Base-by-base conservation (phyloP, 176 grass and related monocot species). In the Bromus sterilis region DNA sequence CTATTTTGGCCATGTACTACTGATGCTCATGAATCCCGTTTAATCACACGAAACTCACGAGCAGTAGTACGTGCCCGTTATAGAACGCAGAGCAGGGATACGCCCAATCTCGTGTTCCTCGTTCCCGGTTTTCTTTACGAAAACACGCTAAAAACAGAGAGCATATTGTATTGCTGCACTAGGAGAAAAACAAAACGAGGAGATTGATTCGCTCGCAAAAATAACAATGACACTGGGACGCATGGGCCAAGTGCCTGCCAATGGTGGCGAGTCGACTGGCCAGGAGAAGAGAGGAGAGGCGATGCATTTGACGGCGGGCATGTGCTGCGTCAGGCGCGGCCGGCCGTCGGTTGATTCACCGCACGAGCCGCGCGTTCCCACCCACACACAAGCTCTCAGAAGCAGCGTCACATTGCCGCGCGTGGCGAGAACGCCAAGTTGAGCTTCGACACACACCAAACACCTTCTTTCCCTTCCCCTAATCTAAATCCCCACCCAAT, bases 381-480 rank as follows among this genome's bases (percentile, higher is more conserved):
- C 78, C 76, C 86, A 67, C 86, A 59, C 28, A 29, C 5, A n/a
- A n/a, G n/a, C n/a, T n/a, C n/a, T n/a, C n/a, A 4, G 40, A 42
- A 35, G 6, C 76, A 29, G 77, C 36, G 37, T 44, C 74, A 29
- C 32, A 34, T 78, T 39, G 33, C 73, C 56, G 88, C 79, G 88
- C 83, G 82, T 86, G 72, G 63, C 15, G 1, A 11, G 33, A 31
- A 81, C 82, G 80, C 86, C 80, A 84, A 80, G 81, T 62, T 76
- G 87, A 55, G 70, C 77, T 30, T 72, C 42, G 21, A 82, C 87
- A 58, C 87, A 89, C 87, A 82, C 87, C 87, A 85, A 82, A 85
- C 87, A 65, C 55, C 78, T 59, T 75, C 37, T 59, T 75, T 30
- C 37, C 43, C 42, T 12, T 13, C 39, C 40, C n/a, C 51, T 77